phyloP scores from a whole-genome alignment of 2,329 filamentous ascomycete genomes.

The Rachicladosporium sp. region DNA sequence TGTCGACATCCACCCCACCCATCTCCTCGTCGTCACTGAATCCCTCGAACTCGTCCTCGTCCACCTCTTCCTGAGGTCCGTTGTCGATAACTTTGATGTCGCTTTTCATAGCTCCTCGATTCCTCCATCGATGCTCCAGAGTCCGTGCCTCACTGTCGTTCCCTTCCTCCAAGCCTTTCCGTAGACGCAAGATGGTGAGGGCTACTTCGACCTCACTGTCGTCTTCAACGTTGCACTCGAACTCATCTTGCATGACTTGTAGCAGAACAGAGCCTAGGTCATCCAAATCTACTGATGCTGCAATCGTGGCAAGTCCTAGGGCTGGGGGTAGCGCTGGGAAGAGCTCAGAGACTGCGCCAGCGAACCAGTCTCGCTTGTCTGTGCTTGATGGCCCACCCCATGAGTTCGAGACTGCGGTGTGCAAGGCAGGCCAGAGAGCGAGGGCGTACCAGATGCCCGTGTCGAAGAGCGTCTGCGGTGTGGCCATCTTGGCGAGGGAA shows the following conservation, averaged over 20 bases:
- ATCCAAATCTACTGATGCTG: slow-evolving; percentile 54
- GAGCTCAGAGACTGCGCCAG: slow-evolving; percentile 72
- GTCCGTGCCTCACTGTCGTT: slow-evolving; percentile 74
- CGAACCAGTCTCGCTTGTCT: slow-evolving; percentile 95
- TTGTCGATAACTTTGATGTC: slow-evolving; percentile 40
- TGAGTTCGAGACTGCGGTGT: slow-evolving; percentile 71
- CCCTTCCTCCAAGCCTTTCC: slow-evolving; percentile 51
- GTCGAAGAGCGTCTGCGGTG: slow-evolving; percentile 45
- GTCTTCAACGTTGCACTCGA: slow-evolving; percentile 85
- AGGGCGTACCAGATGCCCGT: slow-evolving; percentile 75
- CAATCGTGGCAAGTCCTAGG: slow-evolving; percentile 21
- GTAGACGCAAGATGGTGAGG: slow-evolving; percentile 55
- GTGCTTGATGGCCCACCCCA: slow-evolving; percentile 75
- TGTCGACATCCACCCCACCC: slow-evolving; percentile 37
- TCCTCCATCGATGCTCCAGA: slow-evolving; percentile 57
- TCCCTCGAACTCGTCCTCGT: slow-evolving; percentile 40
- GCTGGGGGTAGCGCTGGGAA: slow-evolving; percentile 30
- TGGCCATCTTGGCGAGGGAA: too few species aligned
- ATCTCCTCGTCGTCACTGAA: slow-evolving; percentile 44
- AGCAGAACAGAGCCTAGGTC: slow-evolving; percentile 77
- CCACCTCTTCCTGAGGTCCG: slow-evolving; percentile 47
- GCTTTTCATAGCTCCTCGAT: slow-evolving; percentile 53
- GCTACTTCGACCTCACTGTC: slow-evolving; percentile 69
- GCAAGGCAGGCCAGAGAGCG: slow-evolving; percentile 78
- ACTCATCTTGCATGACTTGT: slow-evolving; percentile 91